phyloP scores from a whole-genome alignment of 1,284 basidiomycete genomes.

The Chalciporus sp. region DNA sequence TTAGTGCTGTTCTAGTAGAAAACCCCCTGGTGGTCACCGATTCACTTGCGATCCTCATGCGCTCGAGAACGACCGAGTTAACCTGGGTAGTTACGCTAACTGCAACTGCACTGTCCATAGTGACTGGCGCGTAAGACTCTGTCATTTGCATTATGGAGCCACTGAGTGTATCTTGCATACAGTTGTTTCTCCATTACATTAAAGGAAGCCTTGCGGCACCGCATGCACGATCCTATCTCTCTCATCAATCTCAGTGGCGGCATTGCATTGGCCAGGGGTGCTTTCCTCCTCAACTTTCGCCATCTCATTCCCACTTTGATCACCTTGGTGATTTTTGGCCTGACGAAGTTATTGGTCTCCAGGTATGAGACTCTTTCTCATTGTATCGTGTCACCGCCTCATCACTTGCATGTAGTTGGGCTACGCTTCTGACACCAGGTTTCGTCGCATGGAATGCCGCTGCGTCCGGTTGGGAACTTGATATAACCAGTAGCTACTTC shows the following conservation, averaged over 20 bases:
- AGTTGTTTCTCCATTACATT: slow-evolving; percentile 14
- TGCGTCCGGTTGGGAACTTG: slow-evolving; percentile 12
- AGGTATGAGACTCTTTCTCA: slow-evolving; percentile 4
- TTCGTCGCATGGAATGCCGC: not conserved
- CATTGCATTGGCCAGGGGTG: slow-evolving; percentile 10
- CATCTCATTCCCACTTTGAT: slow-evolving; percentile 2
- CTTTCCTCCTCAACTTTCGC: slow-evolving; percentile 7
- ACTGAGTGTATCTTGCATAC: not conserved
- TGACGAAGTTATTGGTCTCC: slow-evolving; percentile 14
- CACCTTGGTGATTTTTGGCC: slow-evolving; percentile 6
- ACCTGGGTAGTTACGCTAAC: slow-evolving; percentile 13
- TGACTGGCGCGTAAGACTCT: slow-evolving; percentile 5
- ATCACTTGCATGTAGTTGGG: slow-evolving; percentile 8
- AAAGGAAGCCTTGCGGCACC: slow-evolving; percentile 17
- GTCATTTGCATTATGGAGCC: not conserved
- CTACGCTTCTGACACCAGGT: slow-evolving; percentile 14
- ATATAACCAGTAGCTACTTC: slow-evolving; percentile 14
- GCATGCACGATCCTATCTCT: slow-evolving; percentile 17
- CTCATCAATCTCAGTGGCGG: slow-evolving; percentile 10
- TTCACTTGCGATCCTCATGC: slow-evolving; percentile 3
- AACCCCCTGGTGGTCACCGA: slow-evolving; percentile 7
- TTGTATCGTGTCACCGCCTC: not conserved
- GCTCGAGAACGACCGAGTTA: not conserved
- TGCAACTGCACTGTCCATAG: slow-evolving; percentile 14
- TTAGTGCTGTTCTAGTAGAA: not conserved